Conservation (phyloP, 2,329 filamentous ascomycete species). For the Xylariomycetidae sp. region DNA sequence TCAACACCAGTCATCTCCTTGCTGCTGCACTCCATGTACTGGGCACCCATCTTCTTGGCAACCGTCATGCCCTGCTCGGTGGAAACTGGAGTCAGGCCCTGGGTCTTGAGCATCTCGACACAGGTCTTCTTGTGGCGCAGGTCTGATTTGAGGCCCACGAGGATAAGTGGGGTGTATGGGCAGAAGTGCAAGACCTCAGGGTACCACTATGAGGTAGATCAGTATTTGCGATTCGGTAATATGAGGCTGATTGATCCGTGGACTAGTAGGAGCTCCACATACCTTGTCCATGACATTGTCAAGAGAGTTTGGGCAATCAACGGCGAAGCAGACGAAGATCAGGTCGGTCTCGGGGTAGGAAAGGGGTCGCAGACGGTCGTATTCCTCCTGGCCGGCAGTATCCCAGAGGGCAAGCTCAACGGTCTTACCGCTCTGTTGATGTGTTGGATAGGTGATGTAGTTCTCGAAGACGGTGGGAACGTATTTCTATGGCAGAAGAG, state of each 20-base stretch:
- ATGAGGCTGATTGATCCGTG: constrained; percentile 6
- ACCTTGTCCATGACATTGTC: constrained; percentile 99
- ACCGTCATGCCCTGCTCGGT: constrained; percentile 83
- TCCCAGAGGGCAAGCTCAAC: constrained; percentile 98
- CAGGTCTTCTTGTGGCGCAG: constrained; percentile 92
- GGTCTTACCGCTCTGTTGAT: constrained; percentile 81
- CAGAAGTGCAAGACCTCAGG: constrained; percentile 99
- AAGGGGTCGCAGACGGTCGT: constrained; percentile 88
- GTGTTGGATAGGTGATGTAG: constrained; percentile 96
- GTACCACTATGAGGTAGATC: constrained; percentile 87
- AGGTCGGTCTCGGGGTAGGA: constrained; percentile 98
- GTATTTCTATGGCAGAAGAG: constrained; percentile 69
- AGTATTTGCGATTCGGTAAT: too few relatives aligned
- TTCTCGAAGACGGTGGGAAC: constrained; percentile 99
- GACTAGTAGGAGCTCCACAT: constrained; percentile 20
- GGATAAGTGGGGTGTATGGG: constrained; percentile 90
- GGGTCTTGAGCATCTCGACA: constrained; percentile 97
- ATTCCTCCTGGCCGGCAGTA: constrained; percentile 97
- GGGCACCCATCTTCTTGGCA: constrained; percentile 86
- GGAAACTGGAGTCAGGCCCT: constrained; percentile 92
- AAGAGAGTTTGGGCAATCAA: constrained; percentile 95
- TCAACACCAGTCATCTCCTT: constrained; percentile 96
- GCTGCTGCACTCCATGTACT: constrained; percentile 97
- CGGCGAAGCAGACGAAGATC: constrained; percentile 97
- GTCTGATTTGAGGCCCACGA: constrained; percentile 95